Conservation (phyloP, 371 early-diverging fungal genomes). For the Encephalitozoon intestinalis region DNA sequence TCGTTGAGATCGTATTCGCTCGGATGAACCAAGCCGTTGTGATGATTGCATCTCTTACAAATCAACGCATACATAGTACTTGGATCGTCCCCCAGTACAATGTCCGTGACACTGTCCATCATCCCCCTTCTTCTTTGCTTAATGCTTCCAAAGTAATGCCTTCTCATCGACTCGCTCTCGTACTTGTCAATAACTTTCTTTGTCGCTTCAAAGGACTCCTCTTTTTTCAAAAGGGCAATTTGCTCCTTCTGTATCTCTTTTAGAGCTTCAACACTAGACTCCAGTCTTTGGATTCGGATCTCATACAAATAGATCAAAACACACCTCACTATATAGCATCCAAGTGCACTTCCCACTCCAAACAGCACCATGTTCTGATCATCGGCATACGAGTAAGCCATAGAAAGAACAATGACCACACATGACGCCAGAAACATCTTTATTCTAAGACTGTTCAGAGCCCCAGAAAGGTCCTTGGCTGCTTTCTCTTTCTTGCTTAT, state of each 20-base stretch:
- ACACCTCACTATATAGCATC: neutral
- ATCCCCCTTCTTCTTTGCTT: constrained; percentile 66
- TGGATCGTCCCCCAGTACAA: constrained; percentile 55
- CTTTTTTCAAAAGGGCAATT: constrained; percentile 76
- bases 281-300: constrained; percentile 6
- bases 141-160: constrained; percentile 17
- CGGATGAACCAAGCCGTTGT: constrained; percentile 78
- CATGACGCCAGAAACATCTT: neutral
- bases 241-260: constrained; percentile 39
- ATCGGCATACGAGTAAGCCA: neutral
- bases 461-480: neutral
- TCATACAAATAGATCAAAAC: neutral
- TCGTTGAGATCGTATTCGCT: constrained; percentile 67
- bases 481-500: constrained; percentile 22
- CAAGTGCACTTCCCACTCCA: neutral
- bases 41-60: constrained; percentile 73
- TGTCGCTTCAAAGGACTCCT: constrained; percentile 73
- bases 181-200: constrained; percentile 77
- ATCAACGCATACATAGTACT: constrained; percentile 77
- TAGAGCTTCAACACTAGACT: constrained; percentile 24
- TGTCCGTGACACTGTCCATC: constrained; percentile 72
- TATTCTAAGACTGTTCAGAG: neutral
- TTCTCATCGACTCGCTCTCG: constrained; percentile 61
- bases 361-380: neutral
- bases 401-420: constrained; percentile 3